These are phyloP conservation scores for Phytophthora pinifolia DNA, from an alignment of 352 stramenopile genomes.

Conservation along the genomic window DNA sequence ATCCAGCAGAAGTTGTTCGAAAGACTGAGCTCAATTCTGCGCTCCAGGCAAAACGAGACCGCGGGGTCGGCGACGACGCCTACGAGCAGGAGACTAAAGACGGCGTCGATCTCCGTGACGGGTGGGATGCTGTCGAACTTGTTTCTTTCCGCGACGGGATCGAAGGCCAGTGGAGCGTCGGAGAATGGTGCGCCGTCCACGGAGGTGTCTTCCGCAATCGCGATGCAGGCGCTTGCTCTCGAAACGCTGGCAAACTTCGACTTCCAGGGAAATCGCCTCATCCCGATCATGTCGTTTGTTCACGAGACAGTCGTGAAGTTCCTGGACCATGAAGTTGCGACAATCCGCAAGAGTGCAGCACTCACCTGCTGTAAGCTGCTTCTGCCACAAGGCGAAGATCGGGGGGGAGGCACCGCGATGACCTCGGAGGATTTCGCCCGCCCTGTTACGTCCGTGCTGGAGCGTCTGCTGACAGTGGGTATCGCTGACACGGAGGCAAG, in stretches of 20 bases:
- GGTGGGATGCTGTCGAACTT: slow-evolving; percentile 74
- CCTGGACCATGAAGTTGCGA: slow-evolving; percentile 81
- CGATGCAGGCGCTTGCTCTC: slow-evolving; percentile 82
- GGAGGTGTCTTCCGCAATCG: slow-evolving; percentile 52
- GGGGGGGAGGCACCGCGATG: slow-evolving; percentile 36
- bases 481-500: slow-evolving; percentile 87
- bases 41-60: slow-evolving; percentile 49
- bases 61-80: slow-evolving; percentile 49
- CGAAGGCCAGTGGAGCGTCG: slow-evolving; percentile 45
- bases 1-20: slow-evolving; percentile 88
- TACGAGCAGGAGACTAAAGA: slow-evolving; percentile 66
- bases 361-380: slow-evolving; percentile 88
- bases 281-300: slow-evolving; percentile 89
- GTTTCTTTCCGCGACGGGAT: slow-evolving; percentile 53
- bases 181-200: slow-evolving; percentile 41
- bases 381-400: slow-evolving; percentile 67
- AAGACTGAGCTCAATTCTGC: slow-evolving; percentile 74
- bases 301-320: slow-evolving; percentile 89
- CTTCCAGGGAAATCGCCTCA: slow-evolving; percentile 82
- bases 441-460: slow-evolving; percentile 72
- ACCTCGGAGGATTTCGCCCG: slow-evolving; percentile 74
- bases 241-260: slow-evolving; percentile 88
- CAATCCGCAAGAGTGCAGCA: slow-evolving; percentile 84
- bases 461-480: slow-evolving; percentile 79
- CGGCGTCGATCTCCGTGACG: slow-evolving; percentile 70